Percentiles rank a stretch among this genome's conserved stretches.
These are phyloP conservation scores for Pythium brassicae DNA, from an alignment of 352 stramenopile genomes.

Conservation along the genomic window DNA sequence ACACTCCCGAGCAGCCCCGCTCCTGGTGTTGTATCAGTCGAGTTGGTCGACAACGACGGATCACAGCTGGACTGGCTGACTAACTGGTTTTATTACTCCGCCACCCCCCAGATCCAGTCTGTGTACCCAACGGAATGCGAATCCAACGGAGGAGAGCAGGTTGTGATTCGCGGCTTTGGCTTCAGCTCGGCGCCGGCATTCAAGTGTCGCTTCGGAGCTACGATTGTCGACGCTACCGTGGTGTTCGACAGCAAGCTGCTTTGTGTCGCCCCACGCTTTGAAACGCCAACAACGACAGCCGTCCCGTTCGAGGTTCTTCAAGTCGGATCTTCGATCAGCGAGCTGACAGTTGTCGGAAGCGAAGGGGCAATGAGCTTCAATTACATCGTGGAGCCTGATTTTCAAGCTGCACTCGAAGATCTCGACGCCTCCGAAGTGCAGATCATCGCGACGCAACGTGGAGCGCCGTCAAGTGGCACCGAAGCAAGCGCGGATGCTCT, in stretches of 20 bases:
- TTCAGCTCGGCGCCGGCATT: constrained; percentile 18
- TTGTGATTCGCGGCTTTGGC: constrained; percentile 22
- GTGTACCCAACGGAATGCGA: constrained; percentile 19
- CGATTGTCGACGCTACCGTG: constrained; percentile 8
- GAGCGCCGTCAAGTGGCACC: no score
- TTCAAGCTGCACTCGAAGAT: background rate
- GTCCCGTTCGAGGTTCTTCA: constrained; percentile 2
- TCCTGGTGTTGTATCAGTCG: constrained; percentile 18
- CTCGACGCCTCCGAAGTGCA: constrained; percentile 11
- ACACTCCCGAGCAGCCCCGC: constrained; percentile 12
- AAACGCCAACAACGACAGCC: background rate
- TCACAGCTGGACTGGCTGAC: constrained; percentile 6
- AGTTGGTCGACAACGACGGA: constrained; percentile 8
- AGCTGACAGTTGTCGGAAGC: constrained; percentile 1
- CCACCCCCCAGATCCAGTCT: constrained; percentile 16
- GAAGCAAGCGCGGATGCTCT: no score
- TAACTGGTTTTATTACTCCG: constrained; percentile 33
- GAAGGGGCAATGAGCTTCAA: constrained; percentile 12
- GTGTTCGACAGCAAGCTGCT: constrained; percentile 26
- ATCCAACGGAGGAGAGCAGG: constrained; percentile 16
- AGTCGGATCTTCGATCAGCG: background rate
- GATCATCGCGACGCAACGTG: background rate
- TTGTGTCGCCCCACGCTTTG: constrained; percentile 20
- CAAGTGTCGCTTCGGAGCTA: constrained; percentile 27
- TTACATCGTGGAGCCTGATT: constrained; percentile 8